Base-by-base conservation (phyloP, 768 basidiomycete genomes). In the Boletus patriciae region DNA sequence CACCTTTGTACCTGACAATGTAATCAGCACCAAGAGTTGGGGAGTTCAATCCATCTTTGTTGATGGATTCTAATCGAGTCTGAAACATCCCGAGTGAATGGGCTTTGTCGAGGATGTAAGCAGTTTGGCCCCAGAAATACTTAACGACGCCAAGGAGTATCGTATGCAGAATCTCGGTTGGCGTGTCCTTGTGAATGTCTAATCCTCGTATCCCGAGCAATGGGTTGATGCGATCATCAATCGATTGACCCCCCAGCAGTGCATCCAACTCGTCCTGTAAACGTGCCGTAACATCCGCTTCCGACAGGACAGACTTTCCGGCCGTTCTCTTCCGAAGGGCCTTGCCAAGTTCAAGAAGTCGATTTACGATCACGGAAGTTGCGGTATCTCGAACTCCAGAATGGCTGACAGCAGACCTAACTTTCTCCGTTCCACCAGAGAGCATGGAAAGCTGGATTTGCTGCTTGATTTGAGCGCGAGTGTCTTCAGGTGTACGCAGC, bases 371-470 rank as follows among this genome's bases (percentile, higher is more conserved):
- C 0, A 50, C 34, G 21, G 77, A 69, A 33, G 69, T 66, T 3
- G 62, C 49, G 0, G 72, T 63, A 10, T 78, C 64, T 18, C 73
- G 60, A 7, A 57, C 31, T 0, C 77, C 77, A 48, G 79, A 77
- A 45, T 77, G 73, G 1, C 73, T 73, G 45, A 78, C 9, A 5
- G 40, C 8, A 1, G 27, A 13, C 5, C 29, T 59, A 0, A 64
- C 38, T 19, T 64, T 64, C 0, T 59, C 51, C 1, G 49, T 59
- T 0, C 51, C 58, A 13, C 58, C 58, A 12, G 55, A 45, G 0
- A 42, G n/a, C 43, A 18, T 53, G 0, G 51, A 43, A 13, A 55
- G 21, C 7, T 48, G 3, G 3, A 64, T 29, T 6, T 64, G 63
- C 2, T 29, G 7, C n/a, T 40, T 51, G 19, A 62, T 55, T n/a